A percentile compares a stretch with the other conserved stretches of the same genome.
Conservation (phyloP, 169 alveolate genomes). For the Eimeria sp. region DNA sequence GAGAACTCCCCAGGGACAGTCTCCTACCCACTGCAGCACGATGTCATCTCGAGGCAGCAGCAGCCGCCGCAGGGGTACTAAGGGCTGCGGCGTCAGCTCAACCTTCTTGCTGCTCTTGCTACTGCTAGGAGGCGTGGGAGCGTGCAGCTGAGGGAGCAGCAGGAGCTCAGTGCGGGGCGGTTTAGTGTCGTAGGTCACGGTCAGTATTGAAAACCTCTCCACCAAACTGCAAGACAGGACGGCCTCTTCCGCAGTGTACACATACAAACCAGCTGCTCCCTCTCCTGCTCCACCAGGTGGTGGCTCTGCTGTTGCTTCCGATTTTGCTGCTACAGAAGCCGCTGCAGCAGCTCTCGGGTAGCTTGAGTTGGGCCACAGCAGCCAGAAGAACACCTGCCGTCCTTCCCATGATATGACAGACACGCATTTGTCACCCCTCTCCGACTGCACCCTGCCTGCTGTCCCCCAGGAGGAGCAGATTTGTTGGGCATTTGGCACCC, state of each 20-base stretch:
- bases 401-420: constrained; percentile 56
- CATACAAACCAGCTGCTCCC: constrained; percentile 38
- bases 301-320: constrained; percentile 19
- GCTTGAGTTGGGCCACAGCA: constrained; percentile 8
- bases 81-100: constrained; percentile 45
- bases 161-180: constrained; percentile 57
- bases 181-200: neutral
- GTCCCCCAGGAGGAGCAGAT: constrained; percentile 26
- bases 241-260: neutral
- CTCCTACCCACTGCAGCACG: constrained; percentile 74
- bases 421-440: neutral
- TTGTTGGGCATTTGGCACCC: constrained; percentile 5
- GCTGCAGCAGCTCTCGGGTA: constrained; percentile 18
- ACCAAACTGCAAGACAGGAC: constrained; percentile 54
- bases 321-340: neutral
- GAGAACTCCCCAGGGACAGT: constrained; percentile 52
- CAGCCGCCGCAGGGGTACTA: constrained; percentile 71
- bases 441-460: constrained; percentile 44
- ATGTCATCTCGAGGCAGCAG: constrained; percentile 47
- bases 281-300: neutral
- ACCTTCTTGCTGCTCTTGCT: constrained; percentile 26
- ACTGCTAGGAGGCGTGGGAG: constrained; percentile 6
- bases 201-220: constrained; percentile 22
- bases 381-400: constrained; percentile 41
- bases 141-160: constrained; percentile 34